Conservation (phyloP, 345 rosid species). For the Raphanus raphanistrum region DNA sequence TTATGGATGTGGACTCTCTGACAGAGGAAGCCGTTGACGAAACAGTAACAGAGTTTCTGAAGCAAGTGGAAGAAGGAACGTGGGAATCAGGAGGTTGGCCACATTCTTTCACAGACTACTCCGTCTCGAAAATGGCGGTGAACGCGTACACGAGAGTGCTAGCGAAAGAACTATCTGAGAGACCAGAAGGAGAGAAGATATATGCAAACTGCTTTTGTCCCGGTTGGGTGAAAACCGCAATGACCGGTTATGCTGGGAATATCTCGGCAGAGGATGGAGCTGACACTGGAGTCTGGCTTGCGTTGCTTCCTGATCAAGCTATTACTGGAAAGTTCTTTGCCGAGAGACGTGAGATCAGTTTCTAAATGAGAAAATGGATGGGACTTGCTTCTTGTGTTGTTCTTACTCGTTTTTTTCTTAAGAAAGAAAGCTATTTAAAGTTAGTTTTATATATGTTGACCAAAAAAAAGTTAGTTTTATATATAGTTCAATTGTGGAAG, state of each 20-base stretch:
- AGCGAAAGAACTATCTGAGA: conserved; percentile 57
- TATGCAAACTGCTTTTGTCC: conserved; percentile 89
- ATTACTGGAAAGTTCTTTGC: conserved; percentile 86
- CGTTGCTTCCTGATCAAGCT: conserved; percentile 75
- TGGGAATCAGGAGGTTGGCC: conserved; percentile 97
- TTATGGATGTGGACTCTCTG: conserved; percentile 54
- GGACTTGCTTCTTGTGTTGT: background rate
- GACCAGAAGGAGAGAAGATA: conserved; percentile 77
- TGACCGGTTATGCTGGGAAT: conserved; percentile 96
- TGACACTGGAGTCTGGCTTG: conserved; percentile 94
- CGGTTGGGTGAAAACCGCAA: conserved; percentile 96
- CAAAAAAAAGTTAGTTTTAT: background rate
- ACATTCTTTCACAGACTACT: conserved; percentile 71
- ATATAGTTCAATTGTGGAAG: conserved; percentile 3
- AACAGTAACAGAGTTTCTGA: conserved; percentile 57
- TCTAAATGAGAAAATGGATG: conserved; percentile 30
- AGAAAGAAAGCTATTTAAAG: background rate
- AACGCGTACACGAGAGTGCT: conserved; percentile 70
- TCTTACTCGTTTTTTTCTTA: background rate
- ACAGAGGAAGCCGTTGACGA: conserved; percentile 70
- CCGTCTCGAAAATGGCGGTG: conserved; percentile 87
- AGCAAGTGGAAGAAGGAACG: conserved; percentile 72
- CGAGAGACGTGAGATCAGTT: conserved; percentile 82
- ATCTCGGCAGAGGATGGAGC: conserved; percentile 77
- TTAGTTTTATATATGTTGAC: background rate